Evolutionary conservation across 148 eudicot genomes (phyloP).

Genomic region (Fagopyrum esculentum): DNA sequence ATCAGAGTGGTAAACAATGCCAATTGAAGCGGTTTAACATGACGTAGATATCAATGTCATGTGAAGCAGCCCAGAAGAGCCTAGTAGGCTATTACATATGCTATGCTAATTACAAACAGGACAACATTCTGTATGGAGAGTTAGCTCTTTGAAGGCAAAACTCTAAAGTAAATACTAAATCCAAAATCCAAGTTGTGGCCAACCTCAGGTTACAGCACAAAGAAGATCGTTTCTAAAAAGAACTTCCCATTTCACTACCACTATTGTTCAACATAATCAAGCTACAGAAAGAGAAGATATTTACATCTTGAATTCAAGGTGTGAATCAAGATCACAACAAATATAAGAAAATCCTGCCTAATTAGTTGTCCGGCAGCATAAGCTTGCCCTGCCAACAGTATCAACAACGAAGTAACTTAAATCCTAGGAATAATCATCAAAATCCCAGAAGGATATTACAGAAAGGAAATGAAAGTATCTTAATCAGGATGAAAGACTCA

Average conservation of each 20-base stretch:
- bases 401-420: background rate
- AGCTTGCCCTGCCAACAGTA: background rate
- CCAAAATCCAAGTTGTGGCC: background rate
- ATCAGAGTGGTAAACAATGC: background rate
- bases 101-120: slow-evolving; percentile 1
- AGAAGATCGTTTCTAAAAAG: background rate
- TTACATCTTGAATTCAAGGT: too few relatives aligned
- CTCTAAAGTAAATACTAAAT: background rate
- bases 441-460: background rate
- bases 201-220: background rate
- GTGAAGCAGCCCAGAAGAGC: background rate
- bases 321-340: background rate
- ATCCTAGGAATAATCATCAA: background rate
- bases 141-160: background rate
- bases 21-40: background rate
- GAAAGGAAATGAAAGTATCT: background rate
- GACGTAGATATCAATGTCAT: background rate
- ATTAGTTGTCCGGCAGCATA: background rate
- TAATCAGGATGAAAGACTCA: slow-evolving; percentile 28
- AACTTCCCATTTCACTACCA: background rate
- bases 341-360: background rate
- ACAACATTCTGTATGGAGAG: background rate
- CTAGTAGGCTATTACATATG: too few relatives aligned
- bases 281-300: background rate
- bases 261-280: background rate